Percentiles rank a stretch among this genome's conserved stretches.
These are phyloP conservation scores for Maudiozyma turicensis DNA, from an alignment of 805 yeast genomes.

Conservation along the genomic window DNA sequence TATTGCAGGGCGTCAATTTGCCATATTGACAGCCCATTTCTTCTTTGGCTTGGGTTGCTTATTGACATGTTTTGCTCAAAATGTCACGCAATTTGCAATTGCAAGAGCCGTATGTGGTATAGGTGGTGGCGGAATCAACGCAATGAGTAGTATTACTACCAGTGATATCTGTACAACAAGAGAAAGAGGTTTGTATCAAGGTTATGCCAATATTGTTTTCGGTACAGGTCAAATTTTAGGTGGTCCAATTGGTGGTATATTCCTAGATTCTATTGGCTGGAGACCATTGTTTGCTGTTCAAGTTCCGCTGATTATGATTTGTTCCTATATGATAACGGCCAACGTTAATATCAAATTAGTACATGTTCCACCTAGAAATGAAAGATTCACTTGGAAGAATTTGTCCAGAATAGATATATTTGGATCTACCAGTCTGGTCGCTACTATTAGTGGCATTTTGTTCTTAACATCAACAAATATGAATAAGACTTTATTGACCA, in stretches of 20 bases:
- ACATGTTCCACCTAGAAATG: constrained; percentile 42
- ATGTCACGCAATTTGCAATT: constrained; percentile 33
- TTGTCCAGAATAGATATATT: constrained; percentile 52
- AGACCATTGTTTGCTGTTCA: constrained; percentile 44
- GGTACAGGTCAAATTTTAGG: constrained; percentile 70
- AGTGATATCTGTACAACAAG: constrained; percentile 69
- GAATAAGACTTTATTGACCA: constrained; percentile 30
- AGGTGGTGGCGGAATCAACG: constrained; percentile 85
- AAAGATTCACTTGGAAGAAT: constrained; percentile 36
- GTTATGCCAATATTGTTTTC: constrained; percentile 65
- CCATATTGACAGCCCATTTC: constrained; percentile 33
- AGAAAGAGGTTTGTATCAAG: constrained; percentile 74
- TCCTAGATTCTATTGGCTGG: constrained; percentile 57
- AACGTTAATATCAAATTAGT: constrained; percentile 35
- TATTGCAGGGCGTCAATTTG: constrained; percentile 41
- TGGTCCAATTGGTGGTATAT: constrained; percentile 54
- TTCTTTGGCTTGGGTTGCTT: constrained; percentile 40
- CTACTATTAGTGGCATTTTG: constrained; percentile 38
- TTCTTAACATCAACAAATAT: constrained; percentile 42
- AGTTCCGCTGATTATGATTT: constrained; percentile 35
- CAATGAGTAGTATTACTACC: constrained; percentile 64
- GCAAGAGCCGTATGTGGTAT: constrained; percentile 72
- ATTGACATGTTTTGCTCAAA: constrained; percentile 31
- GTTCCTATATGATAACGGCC: constrained; percentile 31
- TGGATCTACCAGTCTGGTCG: constrained; percentile 57